Conservation (phyloP, 2,329 filamentous ascomycete genomes). For the Verticillium nubilum region DNA sequence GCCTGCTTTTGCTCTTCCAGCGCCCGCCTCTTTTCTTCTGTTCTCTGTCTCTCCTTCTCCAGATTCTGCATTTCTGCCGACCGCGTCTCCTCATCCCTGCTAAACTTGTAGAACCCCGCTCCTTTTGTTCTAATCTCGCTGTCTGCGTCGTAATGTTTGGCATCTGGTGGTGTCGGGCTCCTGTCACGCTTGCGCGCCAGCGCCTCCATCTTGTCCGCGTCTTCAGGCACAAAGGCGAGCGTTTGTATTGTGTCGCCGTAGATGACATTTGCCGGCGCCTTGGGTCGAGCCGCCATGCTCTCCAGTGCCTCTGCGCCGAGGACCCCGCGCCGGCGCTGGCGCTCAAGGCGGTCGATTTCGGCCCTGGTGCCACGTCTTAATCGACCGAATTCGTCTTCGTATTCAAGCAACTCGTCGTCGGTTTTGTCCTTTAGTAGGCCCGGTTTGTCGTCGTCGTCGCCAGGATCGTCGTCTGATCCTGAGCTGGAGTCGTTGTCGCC, state of each 20-base stretch:
- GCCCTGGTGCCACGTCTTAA: constrained; percentile 65
- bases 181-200: constrained; percentile 74
- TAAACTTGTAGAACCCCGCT: constrained; percentile 88
- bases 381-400: constrained; percentile 90
- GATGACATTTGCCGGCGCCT: constrained; percentile 66
- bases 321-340: constrained; percentile 44
- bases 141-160: constrained; percentile 79
- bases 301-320: constrained; percentile 58
- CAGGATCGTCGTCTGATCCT: constrained; percentile 29
- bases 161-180: constrained; percentile 72
- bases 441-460: constrained; percentile 24
- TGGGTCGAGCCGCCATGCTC: constrained; percentile 62
- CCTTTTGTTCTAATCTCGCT: constrained; percentile 83
- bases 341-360: constrained; percentile 60
- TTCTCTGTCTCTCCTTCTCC: constrained; percentile 60
- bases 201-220: constrained; percentile 67
- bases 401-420: constrained; percentile 68
- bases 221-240: constrained; percentile 74
- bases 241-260: constrained; percentile 81
- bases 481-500: constrained; percentile 53
- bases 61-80: constrained; percentile 70
- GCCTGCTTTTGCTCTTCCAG: constrained; percentile 52
- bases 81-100: constrained; percentile 63
- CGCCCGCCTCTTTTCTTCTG: constrained; percentile 55
- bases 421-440: constrained; percentile 23